A percentile compares a stretch with the other conserved stretches of the same genome.
Conservation (phyloP, 192 early-diverging fungal genomes). For the Rhizophagus sp. region DNA sequence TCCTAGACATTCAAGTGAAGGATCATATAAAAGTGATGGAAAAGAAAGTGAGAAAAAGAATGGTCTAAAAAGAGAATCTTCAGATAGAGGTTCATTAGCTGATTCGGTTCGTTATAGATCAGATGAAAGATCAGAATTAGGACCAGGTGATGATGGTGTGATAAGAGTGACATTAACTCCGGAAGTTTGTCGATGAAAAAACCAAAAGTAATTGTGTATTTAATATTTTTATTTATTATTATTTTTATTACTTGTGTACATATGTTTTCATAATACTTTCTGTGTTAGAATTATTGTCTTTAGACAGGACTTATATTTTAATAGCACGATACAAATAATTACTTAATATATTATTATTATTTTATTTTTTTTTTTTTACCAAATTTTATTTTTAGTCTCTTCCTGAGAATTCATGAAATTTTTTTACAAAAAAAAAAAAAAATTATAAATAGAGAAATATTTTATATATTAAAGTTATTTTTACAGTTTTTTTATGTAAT, state of each 20-base stretch:
- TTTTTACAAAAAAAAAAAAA: too few species aligned
- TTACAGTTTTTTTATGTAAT: too few species aligned
- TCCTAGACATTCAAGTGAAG: not conserved
- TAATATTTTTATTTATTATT: not conserved
- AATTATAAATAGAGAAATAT: too few species aligned
- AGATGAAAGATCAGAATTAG: conserved; percentile 17
- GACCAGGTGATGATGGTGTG: conserved; percentile 20
- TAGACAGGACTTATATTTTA: too few species aligned
- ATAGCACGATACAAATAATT: too few species aligned
- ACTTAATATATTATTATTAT: too few species aligned
- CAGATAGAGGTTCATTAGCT: not conserved
- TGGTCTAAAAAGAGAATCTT: not conserved
- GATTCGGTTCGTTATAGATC: conserved; percentile 26
- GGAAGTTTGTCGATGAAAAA: conserved; percentile 22
- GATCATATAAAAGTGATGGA: not conserved
- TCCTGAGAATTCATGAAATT: too few species aligned
- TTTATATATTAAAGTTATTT: too few species aligned
- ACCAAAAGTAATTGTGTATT: not conserved
- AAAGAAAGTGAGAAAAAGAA: not conserved
- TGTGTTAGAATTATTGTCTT: not conserved
- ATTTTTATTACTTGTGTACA: not conserved
- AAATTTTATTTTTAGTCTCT: too few species aligned
- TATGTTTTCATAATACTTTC: not conserved
- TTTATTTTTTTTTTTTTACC: too few species aligned
- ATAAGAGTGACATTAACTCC: conserved; percentile 27